Percentiles rank a stretch among this genome's conserved stretches.
These are phyloP conservation scores for Populus simonii DNA, from an alignment of 345 rosid species.

Conservation along the genomic window DNA sequence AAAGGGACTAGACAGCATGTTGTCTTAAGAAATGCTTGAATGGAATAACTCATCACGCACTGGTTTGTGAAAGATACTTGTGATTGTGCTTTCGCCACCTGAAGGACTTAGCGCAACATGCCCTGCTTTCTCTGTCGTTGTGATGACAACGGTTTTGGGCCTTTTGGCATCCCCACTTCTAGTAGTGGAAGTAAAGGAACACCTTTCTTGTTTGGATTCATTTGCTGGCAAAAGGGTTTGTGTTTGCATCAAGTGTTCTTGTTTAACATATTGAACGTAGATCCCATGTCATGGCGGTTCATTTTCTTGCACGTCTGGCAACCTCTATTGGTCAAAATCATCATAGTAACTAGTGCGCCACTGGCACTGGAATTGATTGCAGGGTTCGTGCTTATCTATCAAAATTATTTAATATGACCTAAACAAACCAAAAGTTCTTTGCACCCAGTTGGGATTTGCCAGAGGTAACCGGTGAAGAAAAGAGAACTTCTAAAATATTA, in stretches of 20 bases:
- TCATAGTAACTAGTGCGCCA: neutral
- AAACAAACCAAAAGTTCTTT: neutral
- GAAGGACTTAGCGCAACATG: neutral
- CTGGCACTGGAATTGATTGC: neutral
- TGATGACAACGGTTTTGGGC: neutral
- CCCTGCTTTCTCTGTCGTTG: neutral
- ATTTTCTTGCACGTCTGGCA: neutral
- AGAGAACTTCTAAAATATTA: neutral
- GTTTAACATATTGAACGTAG: neutral
- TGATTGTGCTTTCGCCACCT: neutral
- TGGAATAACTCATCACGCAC: neutral
- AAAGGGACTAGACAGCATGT: neutral
- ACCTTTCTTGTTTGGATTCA: neutral
- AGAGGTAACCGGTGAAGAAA: neutral
- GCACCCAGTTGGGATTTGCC: neutral
- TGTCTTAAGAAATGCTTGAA: neutral
- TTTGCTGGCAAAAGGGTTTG: neutral
- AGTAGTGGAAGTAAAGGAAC: neutral
- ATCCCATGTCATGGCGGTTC: neutral
- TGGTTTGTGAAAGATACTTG: neutral
- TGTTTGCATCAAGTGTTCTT: neutral
- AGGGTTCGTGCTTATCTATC: neutral
- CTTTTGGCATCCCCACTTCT: neutral
- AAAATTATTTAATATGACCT: neutral
- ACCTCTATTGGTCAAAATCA: neutral